Base-by-base conservation (phyloP, 2,329 filamentous ascomycete genomes). In the Cercospora berteroae region DNA sequence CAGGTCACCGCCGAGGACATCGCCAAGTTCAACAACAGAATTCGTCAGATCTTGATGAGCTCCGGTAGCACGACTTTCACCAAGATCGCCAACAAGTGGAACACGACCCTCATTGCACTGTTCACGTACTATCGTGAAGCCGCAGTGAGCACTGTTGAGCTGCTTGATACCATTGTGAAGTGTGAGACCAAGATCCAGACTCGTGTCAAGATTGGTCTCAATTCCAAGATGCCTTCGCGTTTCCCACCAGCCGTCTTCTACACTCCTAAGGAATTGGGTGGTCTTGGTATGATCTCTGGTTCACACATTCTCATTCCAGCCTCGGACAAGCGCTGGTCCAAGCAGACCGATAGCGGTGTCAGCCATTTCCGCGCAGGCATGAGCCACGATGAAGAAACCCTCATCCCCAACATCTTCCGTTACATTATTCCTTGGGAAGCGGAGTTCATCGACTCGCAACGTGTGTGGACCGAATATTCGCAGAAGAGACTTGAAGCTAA, bases 1-100 rank as follows among this genome's bases (percentile, higher is more conserved):
- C 94, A 98, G 76, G 95, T 99, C 23, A 98, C 95, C 0, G 94
- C 98, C 76, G 95, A 98, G 77, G 95, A 99, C 76, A 94, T 99
- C 59, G 91, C 94, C 72, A 98, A 98, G 80, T 99, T 99, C 85
- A 99, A 99, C 81, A 99, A 99, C 80, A 90, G 96, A 50, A 99
- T 99, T 76, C 89, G 95, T 67, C 95, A 99, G 77, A 99, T 99
- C 77, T 85, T 99, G 65, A 99, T 99, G 95, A 98, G 94, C 10
- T 98, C 95, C 67, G 96, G 95, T n/a, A 97, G 93, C 5, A 99
- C 95, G 0, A 99, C 95, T 0, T 99, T 99, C 82, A 99, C 95
- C 56, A 99, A 99, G 86, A 99, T 99, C 76, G 95, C 96, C 57
- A 99, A 99, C 82, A 99, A 99, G 82, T 99, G 96, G 95, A 99